Base-by-base conservation (phyloP, 306 rosid genomes). In the Begonia masoniana region DNA sequence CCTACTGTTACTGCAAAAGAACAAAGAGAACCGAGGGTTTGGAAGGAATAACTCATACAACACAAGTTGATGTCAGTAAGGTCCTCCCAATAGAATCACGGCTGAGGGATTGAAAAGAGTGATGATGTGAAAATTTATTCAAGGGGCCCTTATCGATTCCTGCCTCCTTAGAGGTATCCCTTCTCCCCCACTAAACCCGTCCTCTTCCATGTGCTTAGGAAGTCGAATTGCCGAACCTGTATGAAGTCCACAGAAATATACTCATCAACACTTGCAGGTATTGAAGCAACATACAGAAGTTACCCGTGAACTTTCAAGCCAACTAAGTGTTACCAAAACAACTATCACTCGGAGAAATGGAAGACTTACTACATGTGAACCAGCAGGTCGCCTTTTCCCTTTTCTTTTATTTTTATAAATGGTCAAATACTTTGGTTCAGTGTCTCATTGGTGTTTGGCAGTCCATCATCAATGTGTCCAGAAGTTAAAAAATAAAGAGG, bases 131-230 rank as follows among this genome's bases (percentile, higher is more conserved):
- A 51, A 41, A n/a, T 26, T 47, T 35, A 55, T 43, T 83, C 85
- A 85, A 6, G 88, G 54, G 5, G 55, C 47, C 70, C 94, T 80
- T 41, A 15, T 45, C 15, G 76, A 71, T 5, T 84, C 91, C 74
- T 92, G 99, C 82, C 95, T 82, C 74, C 96, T 79, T 7, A 86
- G 96, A 58, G 96, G 96, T 69, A 92, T 84, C 74, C 96, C 93
- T 64, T 83, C 89, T 5, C 72, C 75, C 15, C 72, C 87, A 64
- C 61, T 69, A 57, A 73, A 47, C 17, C 73, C 88, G 57, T 78
- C 87, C 70, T 77, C 99, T 53, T 86, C 99, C 1, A 84, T 66
- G 59, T 87, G 94, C 81, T 84, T 92, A 7, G 82, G 55, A 58
- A 79, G 81, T 73, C 81, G 78, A 48, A 71, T 7, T 15, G 78